Conservation (phyloP, 2,329 filamentous ascomycete species). For the Fusarium clavum region DNA sequence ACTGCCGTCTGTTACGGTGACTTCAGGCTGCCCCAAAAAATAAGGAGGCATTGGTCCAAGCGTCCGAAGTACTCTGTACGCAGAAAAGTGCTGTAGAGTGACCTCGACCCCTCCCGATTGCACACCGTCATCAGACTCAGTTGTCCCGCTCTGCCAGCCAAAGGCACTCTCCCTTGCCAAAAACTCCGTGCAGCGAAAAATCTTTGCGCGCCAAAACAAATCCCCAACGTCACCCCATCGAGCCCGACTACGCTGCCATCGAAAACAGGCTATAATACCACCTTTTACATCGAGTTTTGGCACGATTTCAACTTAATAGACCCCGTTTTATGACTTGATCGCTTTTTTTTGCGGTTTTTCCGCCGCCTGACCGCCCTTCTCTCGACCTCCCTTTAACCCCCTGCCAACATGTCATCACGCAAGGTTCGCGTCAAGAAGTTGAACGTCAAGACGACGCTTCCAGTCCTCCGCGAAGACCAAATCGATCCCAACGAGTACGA, state of each 20-base stretch:
- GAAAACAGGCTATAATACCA: slow-evolving; percentile 63
- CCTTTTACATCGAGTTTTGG: slow-evolving; percentile 62
- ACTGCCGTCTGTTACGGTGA: slow-evolving; percentile 14
- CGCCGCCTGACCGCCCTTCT: slow-evolving; percentile 58
- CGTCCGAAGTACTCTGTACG: slow-evolving; percentile 46
- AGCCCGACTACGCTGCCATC: slow-evolving; percentile 62
- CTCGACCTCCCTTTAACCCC: slow-evolving; percentile 53
- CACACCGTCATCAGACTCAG: slow-evolving; percentile 45
- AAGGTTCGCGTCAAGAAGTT: slow-evolving; percentile 90
- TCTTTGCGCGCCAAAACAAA: slow-evolving; percentile 65
- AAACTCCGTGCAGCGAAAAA: slow-evolving; percentile 58
- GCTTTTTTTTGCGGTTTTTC: slow-evolving; percentile 73
- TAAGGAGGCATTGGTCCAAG: slow-evolving; percentile 51
- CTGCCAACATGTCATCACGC: slow-evolving; percentile 69
- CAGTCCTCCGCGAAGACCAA: slow-evolving; percentile 89
- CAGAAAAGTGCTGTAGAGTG: slow-evolving; percentile 40
- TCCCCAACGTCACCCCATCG: slow-evolving; percentile 68
- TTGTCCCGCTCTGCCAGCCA: slow-evolving; percentile 23
- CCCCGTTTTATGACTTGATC: slow-evolving; percentile 70
- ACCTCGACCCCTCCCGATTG: slow-evolving; percentile 39
- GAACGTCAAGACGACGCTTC: slow-evolving; percentile 88
- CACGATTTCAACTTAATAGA: slow-evolving; percentile 66
- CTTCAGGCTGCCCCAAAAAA: slow-evolving; percentile 25
- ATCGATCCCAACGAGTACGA: slow-evolving; percentile 90
- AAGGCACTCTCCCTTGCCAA: slow-evolving; percentile 47